A percentile compares a stretch with the other conserved stretches of the same genome.
These are phyloP conservation scores for Fusarium ramigenum DNA, from an alignment of 2,329 filamentous ascomycete species.

Conservation along the genomic window DNA sequence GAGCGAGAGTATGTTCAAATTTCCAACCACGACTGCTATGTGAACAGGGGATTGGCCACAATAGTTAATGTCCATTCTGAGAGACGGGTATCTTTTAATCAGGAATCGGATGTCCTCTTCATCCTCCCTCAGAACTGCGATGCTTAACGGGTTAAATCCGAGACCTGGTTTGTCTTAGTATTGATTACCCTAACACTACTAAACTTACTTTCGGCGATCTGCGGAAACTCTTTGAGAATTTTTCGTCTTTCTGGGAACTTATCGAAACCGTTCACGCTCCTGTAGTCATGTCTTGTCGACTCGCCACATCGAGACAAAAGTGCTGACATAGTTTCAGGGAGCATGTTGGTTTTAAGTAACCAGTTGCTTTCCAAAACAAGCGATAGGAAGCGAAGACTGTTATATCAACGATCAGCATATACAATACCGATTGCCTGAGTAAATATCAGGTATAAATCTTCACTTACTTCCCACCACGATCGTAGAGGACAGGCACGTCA, in stretches of 20 bases:
- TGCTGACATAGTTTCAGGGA: not conserved
- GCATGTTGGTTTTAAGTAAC: accelerated
- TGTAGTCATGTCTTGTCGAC: not conserved
- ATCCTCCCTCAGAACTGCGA: accelerated
- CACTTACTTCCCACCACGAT: too few species aligned
- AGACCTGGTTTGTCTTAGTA: not conserved
- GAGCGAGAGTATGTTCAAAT: not conserved
- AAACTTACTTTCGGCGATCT: not conserved
- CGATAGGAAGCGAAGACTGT: not conserved
- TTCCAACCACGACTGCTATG: not conserved
- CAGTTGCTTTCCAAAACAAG: not conserved
- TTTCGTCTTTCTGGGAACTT: not conserved
- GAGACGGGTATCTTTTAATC: accelerated
- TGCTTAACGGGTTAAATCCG: accelerated
- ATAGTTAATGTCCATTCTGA: accelerated
- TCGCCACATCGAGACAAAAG: not conserved
- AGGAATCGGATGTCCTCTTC: accelerated
- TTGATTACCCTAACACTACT: not conserved
- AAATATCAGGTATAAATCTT: too few species aligned
- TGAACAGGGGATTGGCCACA: not conserved
- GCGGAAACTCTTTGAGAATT: accelerated
- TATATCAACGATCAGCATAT: too few species aligned
- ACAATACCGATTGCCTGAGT: too few species aligned
- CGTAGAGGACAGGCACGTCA: too few species aligned
- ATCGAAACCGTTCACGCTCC: accelerated